Base-by-base conservation (phyloP, 306 rosid genomes). In the Notholithocarpus densiflorus region DNA sequence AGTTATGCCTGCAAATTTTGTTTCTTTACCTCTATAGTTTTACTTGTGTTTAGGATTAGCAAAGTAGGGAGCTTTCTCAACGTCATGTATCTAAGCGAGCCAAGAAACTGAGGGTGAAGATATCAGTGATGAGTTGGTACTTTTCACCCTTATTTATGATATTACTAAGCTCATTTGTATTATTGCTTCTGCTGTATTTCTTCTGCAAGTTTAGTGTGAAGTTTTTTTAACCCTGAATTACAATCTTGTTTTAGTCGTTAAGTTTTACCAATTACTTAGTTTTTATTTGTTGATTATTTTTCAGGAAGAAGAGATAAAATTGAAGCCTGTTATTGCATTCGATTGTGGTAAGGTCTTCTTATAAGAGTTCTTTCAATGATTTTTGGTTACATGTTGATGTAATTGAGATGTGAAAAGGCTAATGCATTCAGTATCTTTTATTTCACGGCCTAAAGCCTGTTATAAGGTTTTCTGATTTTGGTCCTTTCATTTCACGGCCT, bases 11-110 rank as follows among this genome's bases (percentile, higher is more conserved):
- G 20, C 24, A 12, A 55, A 14, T 70, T 45, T 78, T 48, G 40
- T n/a, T 48, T 71, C 24, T 79, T 82, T 32, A 56, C 48, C 21
- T 40, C 68, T 75, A 27, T 56, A 5, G 45, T 18, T 78, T 69
- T 60, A 68, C 68, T 73, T 86, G 66, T 87, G 69, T 62, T 76
- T 75, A 95, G 98, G 98, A 95, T 81, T 97, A 95, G 68, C 98
- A 95, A 90, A 95, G 98, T 74, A 89, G 92, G 82, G 98, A 95
- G 84, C 98, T 95, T 74, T 95, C 98, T 77, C 98, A 95, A 72
- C 90, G 86, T 34, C 98, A 95, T 79, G 80, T 95, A 31, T 76
- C 98, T 17, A 95, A 86, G 83, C 94, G 97, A 7, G 98, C 98
- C 13, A 95, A 92, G 89, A 95, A 87, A 77, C 65, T 92, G 81